phyloP scores from a whole-genome alignment of 2,329 filamentous ascomycete species.

The Trichoderma citrinoviride region DNA sequence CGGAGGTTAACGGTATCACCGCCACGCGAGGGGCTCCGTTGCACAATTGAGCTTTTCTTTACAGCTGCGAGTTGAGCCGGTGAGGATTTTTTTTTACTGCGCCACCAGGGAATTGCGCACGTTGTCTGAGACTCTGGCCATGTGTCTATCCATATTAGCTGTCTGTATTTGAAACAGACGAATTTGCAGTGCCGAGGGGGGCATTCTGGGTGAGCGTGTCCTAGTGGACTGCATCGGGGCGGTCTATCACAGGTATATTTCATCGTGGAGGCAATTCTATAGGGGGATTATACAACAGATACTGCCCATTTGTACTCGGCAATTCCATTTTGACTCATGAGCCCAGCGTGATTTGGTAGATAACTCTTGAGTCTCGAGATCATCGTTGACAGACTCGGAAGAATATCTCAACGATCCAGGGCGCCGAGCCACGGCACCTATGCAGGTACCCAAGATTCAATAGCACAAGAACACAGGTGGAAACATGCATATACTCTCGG shows the following conservation, averaged over 20 bases:
- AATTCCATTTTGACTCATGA: no score
- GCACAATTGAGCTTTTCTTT: background rate
- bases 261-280: no score
- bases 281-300: no score
- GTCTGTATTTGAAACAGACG: background rate
- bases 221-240: no score
- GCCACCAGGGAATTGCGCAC: background rate
- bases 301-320: no score
- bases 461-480: background rate
- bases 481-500: background rate
- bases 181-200: background rate
- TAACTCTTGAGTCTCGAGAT: no score
- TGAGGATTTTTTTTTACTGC: background rate
- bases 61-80: background rate
- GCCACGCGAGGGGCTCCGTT: background rate
- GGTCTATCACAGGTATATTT: no score
- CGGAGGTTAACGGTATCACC: background rate
- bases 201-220: no score
- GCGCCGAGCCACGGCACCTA: background rate
- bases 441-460: constrained; percentile 5
- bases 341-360: no score
- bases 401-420: background rate
- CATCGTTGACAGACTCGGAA: background rate
- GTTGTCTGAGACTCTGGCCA: constrained; percentile 4
- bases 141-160: constrained; percentile 3